These are phyloP conservation scores for Salvia rosmarinus DNA, from an alignment of 257 asterid genomes.

Conservation along the genomic window DNA sequence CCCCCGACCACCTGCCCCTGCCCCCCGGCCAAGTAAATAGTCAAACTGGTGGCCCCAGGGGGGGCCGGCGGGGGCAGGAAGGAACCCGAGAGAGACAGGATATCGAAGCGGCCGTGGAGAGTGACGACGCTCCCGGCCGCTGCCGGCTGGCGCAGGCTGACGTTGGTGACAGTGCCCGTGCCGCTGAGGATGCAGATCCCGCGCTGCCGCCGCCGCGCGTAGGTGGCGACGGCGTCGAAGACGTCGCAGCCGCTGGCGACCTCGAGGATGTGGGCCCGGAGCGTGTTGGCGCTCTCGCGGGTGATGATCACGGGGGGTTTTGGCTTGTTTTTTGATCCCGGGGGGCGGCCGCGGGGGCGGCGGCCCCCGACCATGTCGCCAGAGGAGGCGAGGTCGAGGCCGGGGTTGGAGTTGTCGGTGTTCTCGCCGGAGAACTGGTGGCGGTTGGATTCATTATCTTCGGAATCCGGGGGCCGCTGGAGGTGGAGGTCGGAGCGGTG, in stretches of 20 bases:
- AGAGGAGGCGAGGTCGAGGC: slow-evolving; percentile 34
- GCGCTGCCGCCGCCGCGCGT: slow-evolving; percentile 70
- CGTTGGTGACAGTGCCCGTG: slow-evolving; percentile 82
- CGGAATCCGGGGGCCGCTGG: slow-evolving; percentile 49
- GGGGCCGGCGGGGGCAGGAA: slow-evolving; percentile 94
- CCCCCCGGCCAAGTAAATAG: slow-evolving; percentile 74
- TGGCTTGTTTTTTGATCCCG: slow-evolving; percentile 83
- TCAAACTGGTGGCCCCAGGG: slow-evolving; percentile 84
- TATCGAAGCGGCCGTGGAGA: slow-evolving; percentile 81
- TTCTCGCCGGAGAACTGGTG: slow-evolving; percentile 45
- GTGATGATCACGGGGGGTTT: slow-evolving; percentile 90
- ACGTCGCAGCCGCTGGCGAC: slow-evolving; percentile 78
- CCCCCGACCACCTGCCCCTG: slow-evolving; percentile 96
- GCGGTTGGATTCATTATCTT: slow-evolving; percentile 40
- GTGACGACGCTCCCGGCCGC: slow-evolving; percentile 71
- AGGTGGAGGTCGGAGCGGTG: slow-evolving; percentile 58
- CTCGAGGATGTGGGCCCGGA: slow-evolving; percentile 87
- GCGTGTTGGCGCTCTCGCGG: slow-evolving; percentile 86
- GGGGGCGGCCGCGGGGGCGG: slow-evolving; percentile 65
- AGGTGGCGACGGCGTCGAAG: slow-evolving; percentile 73
- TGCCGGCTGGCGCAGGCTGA: slow-evolving; percentile 68
- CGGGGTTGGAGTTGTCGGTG: slow-evolving; percentile 35
- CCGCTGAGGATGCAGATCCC: slow-evolving; percentile 81
- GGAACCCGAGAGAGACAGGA: slow-evolving; percentile 73
- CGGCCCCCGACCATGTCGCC: slow-evolving; percentile 48